Conservation (phyloP, 345 rosid genomes). For the Citrus australasica region DNA sequence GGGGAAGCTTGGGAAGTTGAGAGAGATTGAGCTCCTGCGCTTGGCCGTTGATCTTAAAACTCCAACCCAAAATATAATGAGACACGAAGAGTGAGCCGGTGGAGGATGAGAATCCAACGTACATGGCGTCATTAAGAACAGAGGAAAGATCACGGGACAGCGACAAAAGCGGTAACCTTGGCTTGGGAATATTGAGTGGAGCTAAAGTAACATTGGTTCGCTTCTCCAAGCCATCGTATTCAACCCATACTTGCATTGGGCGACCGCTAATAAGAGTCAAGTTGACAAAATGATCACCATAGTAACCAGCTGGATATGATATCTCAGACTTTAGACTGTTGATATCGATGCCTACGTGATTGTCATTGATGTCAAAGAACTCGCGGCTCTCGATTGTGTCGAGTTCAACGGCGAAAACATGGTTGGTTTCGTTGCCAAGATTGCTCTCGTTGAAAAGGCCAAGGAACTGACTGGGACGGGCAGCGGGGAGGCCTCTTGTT, state of each 20-base stretch:
- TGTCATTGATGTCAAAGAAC: slow-evolving; percentile 39
- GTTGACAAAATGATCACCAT: slow-evolving; percentile 10
- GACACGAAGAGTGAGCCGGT: slow-evolving; percentile 38
- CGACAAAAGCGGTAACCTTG: slow-evolving; percentile 44
- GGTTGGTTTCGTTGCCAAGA: slow-evolving; percentile 38
- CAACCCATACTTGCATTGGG: slow-evolving; percentile 49
- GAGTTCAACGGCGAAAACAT: slow-evolving; percentile 56
- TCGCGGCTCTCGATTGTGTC: slow-evolving; percentile 39
- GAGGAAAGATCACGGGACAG: slow-evolving; percentile 35
- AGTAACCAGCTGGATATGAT: slow-evolving; percentile 41
- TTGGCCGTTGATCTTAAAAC: slow-evolving; percentile 42
- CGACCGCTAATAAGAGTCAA: slow-evolving; percentile 29
- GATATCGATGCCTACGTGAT: slow-evolving; percentile 63
- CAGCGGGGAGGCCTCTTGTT: slow-evolving; percentile 35
- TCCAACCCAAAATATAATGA: slow-evolving; percentile 72
- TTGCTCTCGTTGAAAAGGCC: slow-evolving; percentile 42
- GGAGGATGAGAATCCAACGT: slow-evolving; percentile 69
- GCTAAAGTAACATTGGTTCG: slow-evolving; percentile 36
- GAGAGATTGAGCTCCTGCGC: slow-evolving; percentile 42
- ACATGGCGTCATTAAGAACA: slow-evolving; percentile 34
- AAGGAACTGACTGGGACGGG: slow-evolving; percentile 30
- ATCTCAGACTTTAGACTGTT: slow-evolving; percentile 33
- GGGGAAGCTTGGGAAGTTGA: slow-evolving; percentile 61
- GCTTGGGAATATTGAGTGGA: slow-evolving; percentile 32
- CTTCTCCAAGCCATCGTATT: slow-evolving; percentile 35